Percentiles rank a stretch among this genome's conserved stretches.
These are phyloP conservation scores for Trametes pubescens DNA, from an alignment of 1,284 basidiomycete species.

Conservation along the genomic window DNA sequence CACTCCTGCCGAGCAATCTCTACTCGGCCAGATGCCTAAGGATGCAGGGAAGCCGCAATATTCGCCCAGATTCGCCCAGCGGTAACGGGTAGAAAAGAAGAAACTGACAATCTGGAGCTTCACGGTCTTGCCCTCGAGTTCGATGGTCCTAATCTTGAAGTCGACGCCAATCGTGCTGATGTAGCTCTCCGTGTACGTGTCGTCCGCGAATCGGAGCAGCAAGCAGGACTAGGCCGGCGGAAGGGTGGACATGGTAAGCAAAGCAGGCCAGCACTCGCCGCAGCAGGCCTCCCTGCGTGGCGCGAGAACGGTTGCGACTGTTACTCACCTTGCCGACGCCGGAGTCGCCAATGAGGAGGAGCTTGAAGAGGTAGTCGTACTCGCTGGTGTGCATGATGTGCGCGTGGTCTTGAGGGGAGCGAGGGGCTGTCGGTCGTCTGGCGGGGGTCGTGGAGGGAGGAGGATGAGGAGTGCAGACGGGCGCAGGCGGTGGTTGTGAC, in stretches of 20 bases:
- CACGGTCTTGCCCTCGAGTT: constrained; percentile 99
- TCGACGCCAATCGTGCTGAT: constrained; percentile 99
- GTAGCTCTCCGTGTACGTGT: constrained; percentile 99
- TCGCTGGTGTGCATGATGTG: constrained; percentile 85
- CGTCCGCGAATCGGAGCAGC: constrained; percentile 98
- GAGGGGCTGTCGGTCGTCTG: constrained; percentile 32
- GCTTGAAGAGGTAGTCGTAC: constrained; percentile 99
- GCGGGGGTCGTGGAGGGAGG: constrained; percentile 34
- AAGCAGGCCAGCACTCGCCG: constrained; percentile 10
- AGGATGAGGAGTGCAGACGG: constrained; percentile 39
- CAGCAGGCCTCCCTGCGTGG: constrained; percentile 16
- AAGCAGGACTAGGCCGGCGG: constrained; percentile 82
- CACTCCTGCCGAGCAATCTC: not conserved
- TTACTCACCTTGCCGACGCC: constrained; percentile 90
- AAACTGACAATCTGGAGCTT: constrained; percentile 97
- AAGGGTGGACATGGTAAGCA: constrained; percentile 10
- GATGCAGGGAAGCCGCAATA: not conserved
- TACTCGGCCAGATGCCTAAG: not conserved
- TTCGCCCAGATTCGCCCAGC: not conserved
- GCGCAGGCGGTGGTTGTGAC: constrained; percentile 46
- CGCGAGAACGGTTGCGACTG: constrained; percentile 37
- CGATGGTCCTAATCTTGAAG: constrained; percentile 99
- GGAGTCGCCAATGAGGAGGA: constrained; percentile 91
- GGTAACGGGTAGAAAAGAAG: constrained; percentile 7
- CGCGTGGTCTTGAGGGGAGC: constrained; percentile 28